Evolutionary conservation across 805 yeast genomes (phyloP).

Genomic region (Monosporozyma aerobia): DNA sequence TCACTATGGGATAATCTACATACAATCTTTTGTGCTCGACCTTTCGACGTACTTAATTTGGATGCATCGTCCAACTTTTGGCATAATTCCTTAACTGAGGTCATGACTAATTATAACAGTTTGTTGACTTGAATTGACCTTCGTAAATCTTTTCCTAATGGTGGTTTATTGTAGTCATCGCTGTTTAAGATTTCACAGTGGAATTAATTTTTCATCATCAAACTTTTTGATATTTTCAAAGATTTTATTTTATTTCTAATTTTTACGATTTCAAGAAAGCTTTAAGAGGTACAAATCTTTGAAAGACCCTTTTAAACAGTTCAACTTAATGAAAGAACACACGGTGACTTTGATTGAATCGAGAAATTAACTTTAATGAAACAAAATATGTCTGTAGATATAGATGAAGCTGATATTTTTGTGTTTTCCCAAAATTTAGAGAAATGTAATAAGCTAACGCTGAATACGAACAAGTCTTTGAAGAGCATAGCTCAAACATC

Average conservation of each 20-base stretch:
- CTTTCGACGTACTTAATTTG: conserved; percentile 17
- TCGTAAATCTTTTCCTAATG: background rate
- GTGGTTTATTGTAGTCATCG: background rate
- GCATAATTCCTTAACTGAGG: background rate
- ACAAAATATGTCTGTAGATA: conserved; percentile 32
- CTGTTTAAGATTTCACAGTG: background rate
- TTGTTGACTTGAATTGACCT: background rate
- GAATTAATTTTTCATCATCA: background rate
- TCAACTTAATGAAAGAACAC: background rate
- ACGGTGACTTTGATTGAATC: background rate
- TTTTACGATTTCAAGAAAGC: background rate
- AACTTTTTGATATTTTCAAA: background rate
- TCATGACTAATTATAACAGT: background rate
- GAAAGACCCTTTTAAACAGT: background rate
- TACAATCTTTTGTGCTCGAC: conserved; percentile 25
- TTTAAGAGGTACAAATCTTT: background rate
- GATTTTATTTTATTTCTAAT: background rate
- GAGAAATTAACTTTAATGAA: background rate
- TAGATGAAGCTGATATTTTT: conserved; percentile 76
- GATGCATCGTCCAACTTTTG: conserved; percentile 16
- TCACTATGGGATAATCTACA: conserved; percentile 24
- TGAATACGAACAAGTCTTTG: conserved; percentile 46
- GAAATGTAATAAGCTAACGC: conserved; percentile 48
- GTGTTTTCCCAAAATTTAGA: conserved; percentile 67
- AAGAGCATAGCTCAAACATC: conserved; percentile 34